Evolutionary conservation across 345 rosid species (phyloP).

Genomic region (Rhizophora apiculata): DNA sequence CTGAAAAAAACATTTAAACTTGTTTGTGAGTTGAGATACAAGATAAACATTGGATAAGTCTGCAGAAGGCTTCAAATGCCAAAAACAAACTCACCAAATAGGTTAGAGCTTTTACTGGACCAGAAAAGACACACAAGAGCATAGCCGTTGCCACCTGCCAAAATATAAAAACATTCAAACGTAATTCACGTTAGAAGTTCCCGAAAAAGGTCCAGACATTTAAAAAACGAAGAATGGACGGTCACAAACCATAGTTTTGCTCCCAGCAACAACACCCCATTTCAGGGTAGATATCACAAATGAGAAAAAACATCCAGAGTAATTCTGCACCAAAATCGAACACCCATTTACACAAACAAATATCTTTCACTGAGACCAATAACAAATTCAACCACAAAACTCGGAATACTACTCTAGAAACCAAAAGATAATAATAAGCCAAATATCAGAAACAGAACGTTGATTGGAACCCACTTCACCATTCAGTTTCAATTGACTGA

Average conservation of each 20-base stretch:
- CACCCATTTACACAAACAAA: neutral
- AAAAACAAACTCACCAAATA: conserved; percentile 58
- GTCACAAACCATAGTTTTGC: conserved; percentile 69
- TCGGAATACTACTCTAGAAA: neutral
- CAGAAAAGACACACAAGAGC: conserved; percentile 81
- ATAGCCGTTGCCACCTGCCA: conserved; percentile 82
- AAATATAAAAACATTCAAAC: conserved; percentile 16
- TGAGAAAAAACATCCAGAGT: conserved; percentile 89
- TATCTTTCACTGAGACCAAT: too few species aligned
- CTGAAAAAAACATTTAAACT: too few species aligned
- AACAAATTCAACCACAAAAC: neutral
- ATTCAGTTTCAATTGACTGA: neutral
- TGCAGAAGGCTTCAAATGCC: too few species aligned
- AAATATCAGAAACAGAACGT: neutral
- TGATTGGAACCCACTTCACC: neutral
- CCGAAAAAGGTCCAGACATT: too few species aligned
- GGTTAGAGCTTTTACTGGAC: conserved; percentile 82
- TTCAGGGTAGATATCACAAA: conserved; percentile 76
- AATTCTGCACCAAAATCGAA: conserved; percentile 45
- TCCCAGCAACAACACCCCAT: conserved; percentile 88
- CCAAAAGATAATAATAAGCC: neutral
- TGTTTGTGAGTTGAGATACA: too few species aligned
- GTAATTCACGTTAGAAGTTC: neutral
- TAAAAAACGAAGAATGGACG: too few species aligned
- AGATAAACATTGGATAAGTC: too few species aligned